phyloP scores from a whole-genome alignment of 805 yeast genomes.

The Pichia membranifaciens region DNA sequence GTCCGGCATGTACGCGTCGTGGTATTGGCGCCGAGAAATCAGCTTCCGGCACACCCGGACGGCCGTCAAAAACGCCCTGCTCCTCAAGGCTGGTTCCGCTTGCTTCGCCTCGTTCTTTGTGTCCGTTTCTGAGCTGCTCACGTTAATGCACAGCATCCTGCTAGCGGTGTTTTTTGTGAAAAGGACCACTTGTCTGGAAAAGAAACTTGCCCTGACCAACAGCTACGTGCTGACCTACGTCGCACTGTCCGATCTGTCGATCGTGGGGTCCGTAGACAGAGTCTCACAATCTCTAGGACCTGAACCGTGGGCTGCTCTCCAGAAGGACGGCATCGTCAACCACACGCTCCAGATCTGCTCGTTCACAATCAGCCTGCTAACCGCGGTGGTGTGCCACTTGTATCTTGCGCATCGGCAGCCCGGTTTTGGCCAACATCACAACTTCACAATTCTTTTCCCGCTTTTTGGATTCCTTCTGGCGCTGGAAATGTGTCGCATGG shows the following conservation, averaged over 20 bases:
- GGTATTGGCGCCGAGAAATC: no score
- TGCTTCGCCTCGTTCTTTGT: constrained; percentile 75
- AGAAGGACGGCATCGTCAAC: constrained; percentile 76
- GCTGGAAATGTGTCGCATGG: constrained; percentile 60
- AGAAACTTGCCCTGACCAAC: no score
- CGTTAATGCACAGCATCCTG: no score
- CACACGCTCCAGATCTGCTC: constrained; percentile 70
- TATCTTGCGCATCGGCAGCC: constrained; percentile 68
- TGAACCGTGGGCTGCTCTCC: constrained; percentile 74
- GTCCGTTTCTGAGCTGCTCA: constrained; percentile 65
- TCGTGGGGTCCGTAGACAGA: no score
- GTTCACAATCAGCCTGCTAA: constrained; percentile 43
- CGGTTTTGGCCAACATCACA: constrained; percentile 53
- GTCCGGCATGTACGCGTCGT: constrained; percentile 79
- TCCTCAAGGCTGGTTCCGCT: constrained; percentile 78
- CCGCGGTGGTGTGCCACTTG: constrained; percentile 49
- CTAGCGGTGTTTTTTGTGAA: no score
- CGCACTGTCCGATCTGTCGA: no score
- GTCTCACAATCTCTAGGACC: no score
- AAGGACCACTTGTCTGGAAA: no score
- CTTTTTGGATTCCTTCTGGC: constrained; percentile 49
- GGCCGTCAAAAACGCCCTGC: constrained; percentile 66
- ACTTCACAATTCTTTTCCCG: constrained; percentile 38
- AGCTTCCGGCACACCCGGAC: constrained; percentile 54
- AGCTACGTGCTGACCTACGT: no score